Evolutionary conservation across 805 yeast species (phyloP).

Genomic region (Starmera amethionina): DNA sequence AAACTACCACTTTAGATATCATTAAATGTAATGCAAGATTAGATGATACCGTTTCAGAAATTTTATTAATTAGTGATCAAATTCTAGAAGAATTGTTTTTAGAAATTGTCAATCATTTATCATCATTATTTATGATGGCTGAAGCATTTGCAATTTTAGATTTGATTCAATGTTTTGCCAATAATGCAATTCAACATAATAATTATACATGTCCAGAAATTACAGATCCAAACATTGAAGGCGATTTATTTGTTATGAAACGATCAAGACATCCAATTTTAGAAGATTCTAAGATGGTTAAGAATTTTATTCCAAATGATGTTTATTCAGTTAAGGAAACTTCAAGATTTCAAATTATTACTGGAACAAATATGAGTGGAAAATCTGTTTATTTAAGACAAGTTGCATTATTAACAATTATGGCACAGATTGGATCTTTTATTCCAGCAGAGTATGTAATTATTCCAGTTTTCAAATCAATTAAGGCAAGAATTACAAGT

Average conservation of each 20-base stretch:
- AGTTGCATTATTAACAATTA: conserved; percentile 34
- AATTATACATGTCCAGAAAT: conserved; percentile 28
- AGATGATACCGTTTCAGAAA: conserved; percentile 30
- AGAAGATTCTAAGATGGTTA: conserved; percentile 16
- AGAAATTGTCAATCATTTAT: conserved; percentile 19
- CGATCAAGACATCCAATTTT: conserved; percentile 33
- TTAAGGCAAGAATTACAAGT: conserved; percentile 29
- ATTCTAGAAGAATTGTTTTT: conserved; percentile 22
- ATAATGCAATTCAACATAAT: conserved; percentile 11
- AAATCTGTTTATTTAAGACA: conserved; percentile 49
- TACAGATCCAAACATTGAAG: conserved; percentile 10
- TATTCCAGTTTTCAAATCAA: conserved; percentile 27
- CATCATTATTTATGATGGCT: conserved; percentile 29
- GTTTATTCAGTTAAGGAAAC: conserved; percentile 22
- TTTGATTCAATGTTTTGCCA: conserved; percentile 25
- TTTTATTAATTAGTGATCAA: conserved; percentile 31
- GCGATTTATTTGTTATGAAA: conserved; percentile 18
- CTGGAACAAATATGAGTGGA: conserved; percentile 59
- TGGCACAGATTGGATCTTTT: conserved; percentile 51
- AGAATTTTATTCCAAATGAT: conserved; percentile 29
- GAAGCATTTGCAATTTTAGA: conserved; percentile 36
- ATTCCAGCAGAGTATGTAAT: conserved; percentile 35
- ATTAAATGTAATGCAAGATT: conserved; percentile 31
- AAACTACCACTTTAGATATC: conserved; percentile 30
- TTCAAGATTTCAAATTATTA: conserved; percentile 37